phyloP scores from a whole-genome alignment of 176 grass and related monocot species.

The Lolium rigidum region DNA sequence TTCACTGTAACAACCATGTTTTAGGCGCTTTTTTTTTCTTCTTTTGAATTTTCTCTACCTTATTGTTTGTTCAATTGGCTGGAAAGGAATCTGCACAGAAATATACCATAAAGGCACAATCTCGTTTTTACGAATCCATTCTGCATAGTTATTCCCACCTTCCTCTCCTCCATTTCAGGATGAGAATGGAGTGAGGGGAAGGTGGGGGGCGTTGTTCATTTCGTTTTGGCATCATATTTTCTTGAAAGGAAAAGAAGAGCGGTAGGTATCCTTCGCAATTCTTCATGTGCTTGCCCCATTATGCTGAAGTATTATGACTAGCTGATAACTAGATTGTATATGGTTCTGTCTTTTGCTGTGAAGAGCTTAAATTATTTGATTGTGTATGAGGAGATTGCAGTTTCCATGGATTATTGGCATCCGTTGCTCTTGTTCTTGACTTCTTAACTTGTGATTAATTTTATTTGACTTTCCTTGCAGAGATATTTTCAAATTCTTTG shows the following conservation, averaged over 20 bases:
- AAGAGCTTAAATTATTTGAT: background rate
- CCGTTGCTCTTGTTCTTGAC: background rate
- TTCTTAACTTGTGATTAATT: constrained; percentile 16
- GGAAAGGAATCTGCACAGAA: background rate
- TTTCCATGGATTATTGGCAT: background rate
- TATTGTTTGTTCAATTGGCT: constrained; percentile 18
- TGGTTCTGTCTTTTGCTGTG: background rate
- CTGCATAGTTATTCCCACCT: constrained; percentile 26
- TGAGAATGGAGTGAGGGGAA: constrained; percentile 44
- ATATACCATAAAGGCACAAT: constrained; percentile 8
- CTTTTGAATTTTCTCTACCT: background rate
- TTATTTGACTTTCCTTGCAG: background rate
- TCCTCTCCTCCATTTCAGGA: constrained; percentile 49
- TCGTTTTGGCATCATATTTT: constrained; percentile 11
- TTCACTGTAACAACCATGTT: background rate
- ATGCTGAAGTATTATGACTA: background rate
- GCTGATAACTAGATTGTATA: background rate
- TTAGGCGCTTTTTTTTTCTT: background rate
- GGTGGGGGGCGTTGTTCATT: constrained; percentile 31
- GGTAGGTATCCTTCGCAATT: constrained; percentile 11
- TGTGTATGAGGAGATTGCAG: background rate
- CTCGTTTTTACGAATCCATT: constrained; percentile 24
- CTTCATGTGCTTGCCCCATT: background rate
- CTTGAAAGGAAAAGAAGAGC: background rate
- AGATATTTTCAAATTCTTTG: background rate